Percentiles rank a stretch among this genome's conserved stretches.
These are phyloP conservation scores for Pyrenophora teres DNA, from an alignment of 2,329 filamentous ascomycete species.

Conservation along the genomic window DNA sequence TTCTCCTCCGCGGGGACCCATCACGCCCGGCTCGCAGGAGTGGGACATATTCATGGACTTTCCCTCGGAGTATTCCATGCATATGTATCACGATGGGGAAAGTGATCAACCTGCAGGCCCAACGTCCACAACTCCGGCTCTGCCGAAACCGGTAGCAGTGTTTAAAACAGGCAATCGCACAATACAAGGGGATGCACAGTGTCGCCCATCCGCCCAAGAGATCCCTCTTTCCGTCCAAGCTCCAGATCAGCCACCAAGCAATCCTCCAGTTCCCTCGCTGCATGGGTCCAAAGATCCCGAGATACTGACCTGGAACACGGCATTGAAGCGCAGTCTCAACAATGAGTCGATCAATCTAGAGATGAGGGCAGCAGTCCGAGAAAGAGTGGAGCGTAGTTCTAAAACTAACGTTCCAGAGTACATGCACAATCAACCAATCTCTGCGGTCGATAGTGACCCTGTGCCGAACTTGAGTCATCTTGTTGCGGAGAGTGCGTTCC, in stretches of 20 bases:
- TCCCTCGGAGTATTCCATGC: background rate
- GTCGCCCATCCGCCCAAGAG: background rate
- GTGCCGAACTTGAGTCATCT: slow-evolving; percentile 36
- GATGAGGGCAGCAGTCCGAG: slow-evolving; percentile 6
- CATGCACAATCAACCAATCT: background rate
- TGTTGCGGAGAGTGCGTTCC: slow-evolving; percentile 15
- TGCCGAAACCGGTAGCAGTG: background rate
- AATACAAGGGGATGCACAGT: too few relatives aligned
- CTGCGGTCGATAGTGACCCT: slow-evolving; percentile 10
- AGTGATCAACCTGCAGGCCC: background rate
- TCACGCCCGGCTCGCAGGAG: slow-evolving; percentile 7
- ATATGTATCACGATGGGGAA: background rate
- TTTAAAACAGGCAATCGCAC: background rate
- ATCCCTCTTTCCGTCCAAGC: background rate
- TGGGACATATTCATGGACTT: slow-evolving; percentile 15
- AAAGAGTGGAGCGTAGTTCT: background rate
- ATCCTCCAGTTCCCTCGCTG: too few relatives aligned
- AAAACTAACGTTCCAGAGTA: background rate
- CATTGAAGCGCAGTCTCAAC: slow-evolving; percentile 12
- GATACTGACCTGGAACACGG: slow-evolving; percentile 17
- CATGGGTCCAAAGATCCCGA: background rate
- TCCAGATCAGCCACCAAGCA: background rate
- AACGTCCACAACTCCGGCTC: background rate
- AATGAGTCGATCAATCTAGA: slow-evolving; percentile 8
- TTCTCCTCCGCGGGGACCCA: slow-evolving; percentile 2